phyloP scores from a whole-genome alignment of 768 basidiomycete species.

The Postia placenta region DNA sequence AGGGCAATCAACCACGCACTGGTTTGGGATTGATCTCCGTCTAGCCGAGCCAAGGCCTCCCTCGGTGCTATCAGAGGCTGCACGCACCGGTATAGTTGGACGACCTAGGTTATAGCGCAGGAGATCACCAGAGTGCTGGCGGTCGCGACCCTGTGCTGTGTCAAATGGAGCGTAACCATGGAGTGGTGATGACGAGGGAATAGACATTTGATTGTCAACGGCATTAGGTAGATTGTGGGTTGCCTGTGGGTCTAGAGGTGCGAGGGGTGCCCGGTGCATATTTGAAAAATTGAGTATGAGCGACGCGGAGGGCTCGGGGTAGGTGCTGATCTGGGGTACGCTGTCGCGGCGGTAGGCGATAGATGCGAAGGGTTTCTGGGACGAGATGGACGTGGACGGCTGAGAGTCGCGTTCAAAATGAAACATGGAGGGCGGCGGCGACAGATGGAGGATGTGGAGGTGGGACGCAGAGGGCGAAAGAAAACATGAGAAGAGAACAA shows the following conservation, averaged over 20 bases:
- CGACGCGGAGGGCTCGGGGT: constrained; percentile 5
- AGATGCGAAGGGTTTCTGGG: constrained; percentile 2
- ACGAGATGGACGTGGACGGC: not conserved
- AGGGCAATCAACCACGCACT: constrained; percentile 12
- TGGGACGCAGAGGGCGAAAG: not conserved
- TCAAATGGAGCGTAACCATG: constrained; percentile 16
- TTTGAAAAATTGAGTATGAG: constrained; percentile 7
- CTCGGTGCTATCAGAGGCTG: constrained; percentile 12
- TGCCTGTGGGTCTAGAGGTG: constrained; percentile 22
- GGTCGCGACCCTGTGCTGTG: constrained; percentile 12
- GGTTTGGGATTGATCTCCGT: constrained; percentile 18
- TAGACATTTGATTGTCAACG: constrained; percentile 22
- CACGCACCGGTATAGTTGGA: constrained; percentile 17
- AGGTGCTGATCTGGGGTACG: constrained; percentile 1
- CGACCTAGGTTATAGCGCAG: constrained; percentile 17
- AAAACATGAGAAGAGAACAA: constrained; percentile 3
- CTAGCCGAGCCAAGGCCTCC: constrained; percentile 12
- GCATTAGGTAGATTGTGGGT: constrained; percentile 10
- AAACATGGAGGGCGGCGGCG: constrained; percentile 3
- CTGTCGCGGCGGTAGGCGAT: constrained; percentile 4
- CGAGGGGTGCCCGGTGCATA: constrained; percentile 20
- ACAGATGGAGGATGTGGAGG: not conserved
- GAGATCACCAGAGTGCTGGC: constrained; percentile 15
- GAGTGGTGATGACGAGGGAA: constrained; percentile 17
- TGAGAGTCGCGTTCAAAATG: not conserved